Base-by-base conservation (phyloP, 2,329 filamentous ascomycete genomes). In the Fusarium oxysporum region DNA sequence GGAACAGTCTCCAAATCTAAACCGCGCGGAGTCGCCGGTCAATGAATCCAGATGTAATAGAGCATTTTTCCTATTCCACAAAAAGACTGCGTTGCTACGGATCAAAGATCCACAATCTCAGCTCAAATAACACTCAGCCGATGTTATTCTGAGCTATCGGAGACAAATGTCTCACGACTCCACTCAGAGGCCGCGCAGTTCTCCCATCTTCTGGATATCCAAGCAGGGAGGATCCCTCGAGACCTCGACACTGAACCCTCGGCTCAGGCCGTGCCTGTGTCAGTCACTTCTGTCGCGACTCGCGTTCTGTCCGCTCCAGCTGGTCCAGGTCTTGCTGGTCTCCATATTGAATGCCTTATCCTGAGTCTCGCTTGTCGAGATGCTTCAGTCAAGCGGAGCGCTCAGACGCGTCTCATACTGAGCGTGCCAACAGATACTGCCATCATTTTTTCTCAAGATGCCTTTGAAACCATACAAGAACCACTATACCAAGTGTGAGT, bases 141-240 rank as follows among this genome's bases (percentile, higher is more conserved):
- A 62, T 54, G 66, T 48, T 68, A 35, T 74, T 68, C 71, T 74
- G 47, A 68, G 45, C 58, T 66, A 70, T 72, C 60, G 58, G 62
- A 73, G 68, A 77, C 74, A 76, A 76, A 41, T 75, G 76, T 77
- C 74, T 77, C 71, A 77, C 55, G 57, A 62, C 71, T 74, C 68
- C 76, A 69, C 76, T 41, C 55, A 56, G 47, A 62, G 61, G 58
- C 64, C 47, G 68, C 51, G 61, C 66, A 73, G 41, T 50, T 65
- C 59, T 65, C 60, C 59, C 57, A 45, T 63, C 30, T 68, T 59
- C 48, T 54, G 35, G 55, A 70, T 48, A 47, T 53, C 30, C 35
- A 73, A 71, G 73, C 66, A 77, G 62, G 75, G 75, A 77, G 66
- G 62, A 71, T 54, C 54, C 60, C 44, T 73, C 28, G 53, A 68